Evolutionary conservation across 306 rosid species (phyloP), one percentile per base, ranked within the genome.

Genomic region (Purshia tridentata): DNA sequence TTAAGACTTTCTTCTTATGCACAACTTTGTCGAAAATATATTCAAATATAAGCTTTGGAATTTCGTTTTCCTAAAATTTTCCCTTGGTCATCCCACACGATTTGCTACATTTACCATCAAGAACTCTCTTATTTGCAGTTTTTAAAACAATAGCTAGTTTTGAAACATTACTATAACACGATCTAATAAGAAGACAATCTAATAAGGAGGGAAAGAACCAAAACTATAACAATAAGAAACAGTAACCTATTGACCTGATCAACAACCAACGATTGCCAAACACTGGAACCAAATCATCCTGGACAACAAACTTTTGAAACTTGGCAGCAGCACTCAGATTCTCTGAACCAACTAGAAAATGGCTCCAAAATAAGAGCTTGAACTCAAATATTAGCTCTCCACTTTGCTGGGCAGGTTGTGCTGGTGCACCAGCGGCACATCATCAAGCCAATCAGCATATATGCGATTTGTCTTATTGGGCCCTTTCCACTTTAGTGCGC

Each of bases 361-460:
- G 69, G 57, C 54, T 37, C 12, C 70, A 65, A 75, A 35, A 44
- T 29, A 61, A 69, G 78, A 69, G 69, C 55, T 52, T 58, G 75
- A 55, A 67, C 60, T 78, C n/a, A 18, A 73, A 63, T 23, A 1
- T 81, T 80, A 90, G 77, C 76, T 83, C 71, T 86, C 92, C 77
- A 81, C 81, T 67, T 74, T 53, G 82, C 82, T 77, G 8, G 86
- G 81, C 58, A 83, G 39, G 86, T 77, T 77, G 56, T 61, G 80
- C 45, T 59, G 65, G 19, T 29, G 23, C 67, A 22, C 69, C 4
- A 86, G 89, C 6, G 97, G 98, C 13, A 84, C 23, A 77, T 92
- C 98, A 40, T 92, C 96, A 10, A 90, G 91, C 99, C 99, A 95
- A 56, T 95, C 99, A 3, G 76, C 99, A 75, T 95, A 95, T 69